phyloP scores from a whole-genome alignment of 1,139 yeast genomes.

The Yamadazyma diddensiae region DNA sequence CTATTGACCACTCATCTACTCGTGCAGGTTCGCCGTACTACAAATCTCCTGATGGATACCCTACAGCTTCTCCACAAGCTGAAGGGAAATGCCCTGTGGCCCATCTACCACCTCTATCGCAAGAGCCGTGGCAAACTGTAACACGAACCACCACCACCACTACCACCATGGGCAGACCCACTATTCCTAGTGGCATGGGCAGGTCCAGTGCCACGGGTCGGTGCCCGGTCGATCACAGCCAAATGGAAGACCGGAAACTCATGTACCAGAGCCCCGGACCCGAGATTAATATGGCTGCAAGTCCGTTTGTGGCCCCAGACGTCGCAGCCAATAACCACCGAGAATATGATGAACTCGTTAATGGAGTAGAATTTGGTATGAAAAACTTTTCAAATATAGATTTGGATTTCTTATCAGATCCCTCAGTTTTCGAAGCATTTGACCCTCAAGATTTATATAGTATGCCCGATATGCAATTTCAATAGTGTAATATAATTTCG shows the following conservation, averaged over 20 bases:
- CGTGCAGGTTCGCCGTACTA: not conserved
- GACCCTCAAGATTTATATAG: conserved; percentile 1
- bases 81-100: conserved; percentile 3
- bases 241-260: not conserved
- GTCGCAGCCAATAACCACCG: too few relatives aligned
- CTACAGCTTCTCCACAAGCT: too few relatives aligned
- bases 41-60: too few relatives aligned
- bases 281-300: too few relatives aligned
- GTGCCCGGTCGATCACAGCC: not conserved
- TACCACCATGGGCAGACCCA: not conserved
- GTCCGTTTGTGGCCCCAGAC: too few relatives aligned
- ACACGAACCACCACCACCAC: not conserved
- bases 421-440: conserved; percentile 11
- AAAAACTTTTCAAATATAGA: conserved; percentile 21
- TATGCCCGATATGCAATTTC: too few relatives aligned
- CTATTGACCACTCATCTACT: not conserved
- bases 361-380: conserved; percentile 8
- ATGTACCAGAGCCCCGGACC: too few relatives aligned
- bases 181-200: not conserved
- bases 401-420: conserved; percentile 34
- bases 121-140: not conserved
- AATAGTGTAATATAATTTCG: not conserved
- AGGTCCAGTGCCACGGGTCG: too few relatives aligned
- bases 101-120: not conserved
- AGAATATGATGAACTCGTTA: conserved; percentile 3